Evolutionary conservation across 2,329 filamentous ascomycete genomes (phyloP).

Genomic region (Nemania sp.): DNA sequence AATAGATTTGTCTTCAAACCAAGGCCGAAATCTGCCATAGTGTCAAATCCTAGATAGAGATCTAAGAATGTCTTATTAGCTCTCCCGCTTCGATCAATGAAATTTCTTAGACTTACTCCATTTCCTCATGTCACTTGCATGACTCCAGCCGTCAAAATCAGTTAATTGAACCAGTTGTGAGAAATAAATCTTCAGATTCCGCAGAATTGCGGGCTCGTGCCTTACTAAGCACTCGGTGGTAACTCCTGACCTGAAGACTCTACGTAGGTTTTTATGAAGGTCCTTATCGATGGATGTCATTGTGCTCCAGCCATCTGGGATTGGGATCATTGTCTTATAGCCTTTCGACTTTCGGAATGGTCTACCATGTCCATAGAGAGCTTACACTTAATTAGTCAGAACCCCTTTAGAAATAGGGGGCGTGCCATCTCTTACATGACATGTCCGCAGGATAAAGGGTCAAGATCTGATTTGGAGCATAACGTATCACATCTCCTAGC

Average conservation of each 20-base stretch:
- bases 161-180: background rate
- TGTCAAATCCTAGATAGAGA: background rate
- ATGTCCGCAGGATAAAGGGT: background rate
- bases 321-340: background rate
- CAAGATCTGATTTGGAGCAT: background rate
- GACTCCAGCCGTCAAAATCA: background rate
- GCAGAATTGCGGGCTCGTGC: background rate
- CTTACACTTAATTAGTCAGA: background rate
- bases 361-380: background rate
- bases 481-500: background rate
- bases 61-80: background rate
- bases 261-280: background rate
- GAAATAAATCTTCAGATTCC: background rate
- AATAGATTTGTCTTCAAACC: background rate
- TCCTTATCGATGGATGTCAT: background rate
- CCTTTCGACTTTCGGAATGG: background rate
- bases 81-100: background rate
- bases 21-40: background rate
- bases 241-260: background rate
- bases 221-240: background rate
- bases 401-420: background rate
- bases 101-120: background rate
- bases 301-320: background rate
- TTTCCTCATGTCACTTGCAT: background rate
- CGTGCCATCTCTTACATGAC: background rate